A percentile compares a stretch with the other conserved stretches of the same genome.
Conservation (phyloP, 2,329 filamentous ascomycete genomes). For the Mollisia scopiformis region DNA sequence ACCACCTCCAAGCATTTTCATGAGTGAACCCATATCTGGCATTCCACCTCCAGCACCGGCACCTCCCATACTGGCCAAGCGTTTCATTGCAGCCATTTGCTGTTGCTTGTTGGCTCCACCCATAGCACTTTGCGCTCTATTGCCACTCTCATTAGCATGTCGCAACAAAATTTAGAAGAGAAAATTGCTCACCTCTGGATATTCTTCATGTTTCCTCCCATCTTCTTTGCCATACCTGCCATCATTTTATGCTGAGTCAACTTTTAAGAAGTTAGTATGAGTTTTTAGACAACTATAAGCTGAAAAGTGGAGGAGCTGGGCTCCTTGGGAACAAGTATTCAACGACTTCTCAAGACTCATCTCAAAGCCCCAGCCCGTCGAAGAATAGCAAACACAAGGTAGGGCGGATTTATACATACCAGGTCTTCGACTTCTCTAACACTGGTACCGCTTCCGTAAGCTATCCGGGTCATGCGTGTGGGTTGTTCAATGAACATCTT, state of each 20-base stretch:
- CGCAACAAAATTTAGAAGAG: no score
- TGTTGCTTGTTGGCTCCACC: slow-evolving; percentile 89
- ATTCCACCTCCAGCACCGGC: slow-evolving; percentile 64
- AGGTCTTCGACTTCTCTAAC: slow-evolving; percentile 95
- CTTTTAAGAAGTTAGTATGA: no score
- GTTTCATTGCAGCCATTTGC: slow-evolving; percentile 95
- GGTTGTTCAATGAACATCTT: slow-evolving; percentile 94
- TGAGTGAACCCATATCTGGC: slow-evolving; percentile 83
- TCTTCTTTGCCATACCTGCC: slow-evolving; percentile 98
- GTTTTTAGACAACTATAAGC: no score
- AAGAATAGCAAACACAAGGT: no score
- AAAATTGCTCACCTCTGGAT: no score
- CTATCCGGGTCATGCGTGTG: slow-evolving; percentile 88
- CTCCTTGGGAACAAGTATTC: no score
- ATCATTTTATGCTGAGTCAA: slow-evolving; percentile 99
- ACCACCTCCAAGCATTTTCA: slow-evolving; percentile 86
- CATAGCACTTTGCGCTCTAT: slow-evolving; percentile 88
- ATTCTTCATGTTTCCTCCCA: slow-evolving; percentile 97
- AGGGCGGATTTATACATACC: no score
- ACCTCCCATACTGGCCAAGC: slow-evolving; percentile 89
- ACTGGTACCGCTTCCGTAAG: slow-evolving; percentile 84
- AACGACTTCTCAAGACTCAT: no score
- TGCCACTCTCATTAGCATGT: no score
- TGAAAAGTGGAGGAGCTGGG: no score
- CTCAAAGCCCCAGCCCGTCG: no score